Evolutionary conservation across 257 asterid genomes (phyloP).

Genomic region (Petunia secreta): DNA sequence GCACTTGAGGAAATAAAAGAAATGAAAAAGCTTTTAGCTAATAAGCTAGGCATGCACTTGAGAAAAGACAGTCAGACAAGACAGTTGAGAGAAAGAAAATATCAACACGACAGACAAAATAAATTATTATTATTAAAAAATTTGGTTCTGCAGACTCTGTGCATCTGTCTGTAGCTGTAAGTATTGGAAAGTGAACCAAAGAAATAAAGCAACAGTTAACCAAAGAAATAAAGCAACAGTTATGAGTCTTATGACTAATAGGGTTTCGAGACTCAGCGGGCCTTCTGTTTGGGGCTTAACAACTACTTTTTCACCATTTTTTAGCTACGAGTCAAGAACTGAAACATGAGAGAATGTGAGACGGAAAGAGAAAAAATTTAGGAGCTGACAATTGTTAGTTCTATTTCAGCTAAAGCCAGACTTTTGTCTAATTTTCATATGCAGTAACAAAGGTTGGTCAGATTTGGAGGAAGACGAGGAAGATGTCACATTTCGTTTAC

Average conservation of each 20-base stretch:
- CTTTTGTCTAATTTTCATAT: slow-evolving; percentile 28
- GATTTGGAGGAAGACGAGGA: slow-evolving; percentile 12
- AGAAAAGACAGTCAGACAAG: slow-evolving; percentile 58
- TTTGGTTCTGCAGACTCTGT: slow-evolving; percentile 40
- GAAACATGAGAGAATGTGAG: slow-evolving; percentile 17
- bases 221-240: slow-evolving; percentile 21
- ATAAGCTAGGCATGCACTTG: not conserved
- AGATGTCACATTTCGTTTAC: not conserved
- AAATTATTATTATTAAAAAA: not conserved
- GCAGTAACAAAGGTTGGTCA: not conserved
- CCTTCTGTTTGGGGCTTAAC: slow-evolving; percentile 33
- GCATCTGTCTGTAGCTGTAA: slow-evolving; percentile 32
- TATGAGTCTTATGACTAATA: slow-evolving; percentile 13
- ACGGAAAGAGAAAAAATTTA: not conserved
- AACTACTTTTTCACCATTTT: slow-evolving; percentile 21
- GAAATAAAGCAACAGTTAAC: slow-evolving; percentile 28
- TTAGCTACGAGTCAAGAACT: slow-evolving; percentile 35
- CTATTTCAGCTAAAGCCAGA: slow-evolving; percentile 41
- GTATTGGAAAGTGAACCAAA: slow-evolving; percentile 51
- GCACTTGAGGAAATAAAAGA: slow-evolving; percentile 33
- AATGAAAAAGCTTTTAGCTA: not conserved
- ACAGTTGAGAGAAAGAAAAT: slow-evolving; percentile 46
- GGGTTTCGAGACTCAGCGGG: slow-evolving; percentile 32
- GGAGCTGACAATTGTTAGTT: slow-evolving; percentile 38
- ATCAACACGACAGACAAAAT: not conserved